Percentiles rank a stretch among this genome's conserved stretches.
These are phyloP conservation scores for Xylaria digitata DNA, from an alignment of 2,329 filamentous ascomycete species.

Conservation along the genomic window DNA sequence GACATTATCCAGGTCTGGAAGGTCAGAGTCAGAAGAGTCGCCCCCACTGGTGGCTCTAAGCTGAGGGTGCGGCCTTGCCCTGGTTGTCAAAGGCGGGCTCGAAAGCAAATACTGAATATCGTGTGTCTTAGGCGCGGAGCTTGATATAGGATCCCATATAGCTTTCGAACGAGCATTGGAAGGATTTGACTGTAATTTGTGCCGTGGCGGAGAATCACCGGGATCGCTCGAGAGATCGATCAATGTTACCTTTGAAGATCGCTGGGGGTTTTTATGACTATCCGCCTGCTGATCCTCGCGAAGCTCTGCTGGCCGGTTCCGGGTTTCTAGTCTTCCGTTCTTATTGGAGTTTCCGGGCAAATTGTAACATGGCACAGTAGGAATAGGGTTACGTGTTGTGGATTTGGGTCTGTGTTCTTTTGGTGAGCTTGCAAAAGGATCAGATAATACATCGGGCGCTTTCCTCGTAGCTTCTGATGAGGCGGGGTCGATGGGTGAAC, in stretches of 20 bases:
- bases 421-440: constrained; percentile 45
- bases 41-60: constrained; percentile 55
- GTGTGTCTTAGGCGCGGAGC: constrained; percentile 60
- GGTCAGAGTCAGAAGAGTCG: constrained; percentile 52
- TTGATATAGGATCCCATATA: constrained; percentile 65
- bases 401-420: constrained; percentile 25
- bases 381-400: constrained; percentile 12
- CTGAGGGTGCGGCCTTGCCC: constrained; percentile 39
- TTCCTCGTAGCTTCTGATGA: constrained; percentile 11
- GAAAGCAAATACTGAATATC: constrained; percentile 35
- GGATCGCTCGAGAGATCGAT: constrained; percentile 49
- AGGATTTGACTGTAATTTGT: constrained; percentile 34
- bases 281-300: constrained; percentile 13
- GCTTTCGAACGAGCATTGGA: constrained; percentile 42
- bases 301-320: constrained; percentile 18
- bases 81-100: constrained; percentile 32
- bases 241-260: constrained; percentile 35
- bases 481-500: constrained; percentile 40
- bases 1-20: constrained; percentile 61
- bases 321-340: not conserved
- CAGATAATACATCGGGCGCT: constrained; percentile 26
- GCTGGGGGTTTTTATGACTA: constrained; percentile 24
- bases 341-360: constrained; percentile 35
- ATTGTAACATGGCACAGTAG: constrained; percentile 40
- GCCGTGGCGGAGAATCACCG: constrained; percentile 29